Evolutionary conservation across 208 protist species (phyloP).

Genomic region (Trypanosoma boissoni): DNA sequence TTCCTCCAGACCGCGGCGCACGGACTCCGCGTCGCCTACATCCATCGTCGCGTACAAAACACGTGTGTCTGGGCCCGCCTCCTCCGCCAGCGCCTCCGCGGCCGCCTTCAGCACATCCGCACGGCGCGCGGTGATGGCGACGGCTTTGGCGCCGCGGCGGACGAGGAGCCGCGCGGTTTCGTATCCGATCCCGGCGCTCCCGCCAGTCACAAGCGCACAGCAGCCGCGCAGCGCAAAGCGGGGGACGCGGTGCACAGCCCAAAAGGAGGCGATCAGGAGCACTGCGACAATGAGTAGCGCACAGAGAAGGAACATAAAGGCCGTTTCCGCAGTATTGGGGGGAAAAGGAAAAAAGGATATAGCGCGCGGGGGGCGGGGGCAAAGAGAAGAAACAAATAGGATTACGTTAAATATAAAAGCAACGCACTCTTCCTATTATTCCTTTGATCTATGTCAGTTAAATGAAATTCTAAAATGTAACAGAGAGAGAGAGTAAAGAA

Average conservation of each 20-base stretch:
- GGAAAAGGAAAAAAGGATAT: neutral
- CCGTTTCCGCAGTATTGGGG: neutral
- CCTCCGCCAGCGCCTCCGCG: slow-evolving; percentile 36
- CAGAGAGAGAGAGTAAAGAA: neutral
- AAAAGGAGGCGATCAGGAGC: slow-evolving; percentile 25
- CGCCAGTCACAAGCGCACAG: slow-evolving; percentile 79
- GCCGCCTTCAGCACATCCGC: slow-evolving; percentile 55
- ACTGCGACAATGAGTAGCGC: slow-evolving; percentile 23
- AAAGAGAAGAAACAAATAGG: slow-evolving; percentile 11
- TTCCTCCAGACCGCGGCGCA: slow-evolving; percentile 28
- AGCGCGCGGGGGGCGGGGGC: neutral
- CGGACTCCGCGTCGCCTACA: slow-evolving; percentile 60
- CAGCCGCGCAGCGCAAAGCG: slow-evolving; percentile 32
- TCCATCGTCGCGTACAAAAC: slow-evolving; percentile 80
- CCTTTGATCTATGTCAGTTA: slow-evolving; percentile 11
- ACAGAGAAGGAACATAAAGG: slow-evolving; percentile 11
- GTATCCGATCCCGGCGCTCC: slow-evolving; percentile 82
- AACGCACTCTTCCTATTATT: slow-evolving; percentile 13
- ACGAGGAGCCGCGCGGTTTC: slow-evolving; percentile 62
- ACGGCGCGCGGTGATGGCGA: slow-evolving; percentile 74
- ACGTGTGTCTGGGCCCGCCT: slow-evolving; percentile 31
- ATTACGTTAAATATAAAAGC: slow-evolving; percentile 16
- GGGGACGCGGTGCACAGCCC: slow-evolving; percentile 58
- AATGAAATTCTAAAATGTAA: slow-evolving; percentile 3
- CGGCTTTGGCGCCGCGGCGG: slow-evolving; percentile 33